phyloP scores from a whole-genome alignment of 495 filamentous ascomycete genomes.

The Aspergillus olivimuriae region DNA sequence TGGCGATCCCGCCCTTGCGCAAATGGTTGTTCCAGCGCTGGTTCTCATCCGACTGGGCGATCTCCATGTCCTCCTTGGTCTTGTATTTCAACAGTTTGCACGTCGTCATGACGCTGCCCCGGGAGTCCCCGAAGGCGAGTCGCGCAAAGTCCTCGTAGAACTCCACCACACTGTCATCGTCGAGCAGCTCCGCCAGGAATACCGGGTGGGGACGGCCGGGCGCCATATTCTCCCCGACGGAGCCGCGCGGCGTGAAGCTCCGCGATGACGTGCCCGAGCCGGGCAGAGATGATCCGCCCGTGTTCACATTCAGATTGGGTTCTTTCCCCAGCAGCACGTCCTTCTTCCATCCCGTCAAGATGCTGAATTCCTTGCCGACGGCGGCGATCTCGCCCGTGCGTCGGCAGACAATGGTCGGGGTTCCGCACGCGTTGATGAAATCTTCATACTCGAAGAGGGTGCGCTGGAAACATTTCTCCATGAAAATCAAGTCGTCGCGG shows the following conservation, averaged over 20 bases:
- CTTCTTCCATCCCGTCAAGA: constrained; percentile 90
- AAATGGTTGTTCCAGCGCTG: constrained; percentile 40
- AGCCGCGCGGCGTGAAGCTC: constrained; percentile 45
- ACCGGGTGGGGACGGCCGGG: constrained; percentile 59
- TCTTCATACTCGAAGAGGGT: constrained; percentile 89
- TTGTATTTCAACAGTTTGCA: constrained; percentile 90
- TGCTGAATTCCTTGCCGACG: constrained; percentile 89
- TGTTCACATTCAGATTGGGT: constrained; percentile 84
- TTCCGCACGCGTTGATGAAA: constrained; percentile 78
- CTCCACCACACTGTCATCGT: constrained; percentile 86
- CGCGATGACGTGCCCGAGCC: constrained; percentile 31
- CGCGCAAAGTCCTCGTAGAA: constrained; percentile 96
- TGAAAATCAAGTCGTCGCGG: constrained; percentile 84
- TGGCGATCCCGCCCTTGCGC: constrained; percentile 55
- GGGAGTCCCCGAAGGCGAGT: constrained; percentile 82
- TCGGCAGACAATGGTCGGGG: constrained; percentile 85
- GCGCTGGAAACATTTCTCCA: constrained; percentile 95
- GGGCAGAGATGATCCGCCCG: constrained; percentile 34
- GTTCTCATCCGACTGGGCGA: constrained; percentile 34
- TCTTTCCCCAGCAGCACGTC: constrained; percentile 85
- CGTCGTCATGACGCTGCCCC: constrained; percentile 71
- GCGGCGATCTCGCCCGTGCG: constrained; percentile 89
- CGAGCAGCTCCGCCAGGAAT: constrained; percentile 84
- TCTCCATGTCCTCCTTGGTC: constrained; percentile 58
- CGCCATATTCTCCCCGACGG: constrained; percentile 18